Conservation (phyloP, 2,329 filamentous ascomycete genomes). For the Rutstroemia sp. region DNA sequence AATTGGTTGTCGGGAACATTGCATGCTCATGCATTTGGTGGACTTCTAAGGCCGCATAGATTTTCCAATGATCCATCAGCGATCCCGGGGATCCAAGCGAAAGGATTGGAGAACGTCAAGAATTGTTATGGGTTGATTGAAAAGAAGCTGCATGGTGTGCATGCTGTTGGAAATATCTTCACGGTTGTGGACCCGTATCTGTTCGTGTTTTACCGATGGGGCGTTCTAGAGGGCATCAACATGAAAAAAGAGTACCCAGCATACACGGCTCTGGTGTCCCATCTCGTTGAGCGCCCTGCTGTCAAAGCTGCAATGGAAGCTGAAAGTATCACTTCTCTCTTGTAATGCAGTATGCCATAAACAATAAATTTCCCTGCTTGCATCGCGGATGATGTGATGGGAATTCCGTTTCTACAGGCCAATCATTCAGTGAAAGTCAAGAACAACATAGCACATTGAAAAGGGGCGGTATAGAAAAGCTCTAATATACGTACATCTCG, state of each 20-base stretch:
- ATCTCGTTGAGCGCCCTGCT: slow-evolving; percentile 6
- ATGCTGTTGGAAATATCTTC: slow-evolving; percentile 27
- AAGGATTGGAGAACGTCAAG: slow-evolving; percentile 18
- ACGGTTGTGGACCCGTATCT: slow-evolving; percentile 32
- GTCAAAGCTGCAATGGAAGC: not conserved
- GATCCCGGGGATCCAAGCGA: slow-evolving; percentile 18
- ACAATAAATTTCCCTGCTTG: too few species aligned
- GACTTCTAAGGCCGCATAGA: slow-evolving; percentile 22
- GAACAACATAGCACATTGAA: too few species aligned
- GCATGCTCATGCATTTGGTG: slow-evolving; percentile 27
- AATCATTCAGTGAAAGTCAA: too few species aligned
- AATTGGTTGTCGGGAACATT: slow-evolving; percentile 30
- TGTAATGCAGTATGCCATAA: too few species aligned
- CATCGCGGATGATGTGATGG: too few species aligned
- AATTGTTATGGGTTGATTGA: slow-evolving; percentile 25
- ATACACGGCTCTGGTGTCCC: slow-evolving; percentile 14
- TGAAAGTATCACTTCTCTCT: too few species aligned
- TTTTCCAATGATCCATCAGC: slow-evolving; percentile 21
- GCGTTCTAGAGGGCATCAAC: slow-evolving; percentile 11
- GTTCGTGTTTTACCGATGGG: slow-evolving; percentile 31
- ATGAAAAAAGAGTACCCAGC: slow-evolving; percentile 20
- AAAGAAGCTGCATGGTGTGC: slow-evolving; percentile 15
- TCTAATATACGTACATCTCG: too few species aligned
- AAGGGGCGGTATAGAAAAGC: too few species aligned
- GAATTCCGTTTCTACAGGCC: too few species aligned